These are phyloP conservation scores for Lactifluus piperatus DNA, from an alignment of 768 basidiomycete species.

Conservation along the genomic window DNA sequence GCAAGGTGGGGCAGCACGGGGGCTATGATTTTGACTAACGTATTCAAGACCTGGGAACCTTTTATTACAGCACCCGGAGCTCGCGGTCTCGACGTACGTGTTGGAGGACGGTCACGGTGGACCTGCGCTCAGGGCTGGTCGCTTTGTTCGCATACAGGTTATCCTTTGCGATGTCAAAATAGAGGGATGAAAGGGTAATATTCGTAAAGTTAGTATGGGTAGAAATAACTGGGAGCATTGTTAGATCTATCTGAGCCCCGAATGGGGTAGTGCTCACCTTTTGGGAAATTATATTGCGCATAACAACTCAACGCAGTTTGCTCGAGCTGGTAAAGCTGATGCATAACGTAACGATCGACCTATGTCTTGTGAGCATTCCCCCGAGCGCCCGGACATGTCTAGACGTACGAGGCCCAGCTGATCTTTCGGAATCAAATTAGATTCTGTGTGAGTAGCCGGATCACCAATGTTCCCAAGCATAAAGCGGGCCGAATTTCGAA, in stretches of 20 bases:
- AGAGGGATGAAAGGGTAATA: slow-evolving; percentile 78
- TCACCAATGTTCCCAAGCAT: slow-evolving; percentile 70
- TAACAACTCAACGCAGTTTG: slow-evolving; percentile 60
- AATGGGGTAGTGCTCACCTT: slow-evolving; percentile 41
- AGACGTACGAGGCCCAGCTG: slow-evolving; percentile 57
- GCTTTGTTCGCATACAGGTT: slow-evolving; percentile 65
- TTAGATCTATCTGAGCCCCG: slow-evolving; percentile 2
- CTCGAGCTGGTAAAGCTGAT: slow-evolving; percentile 72
- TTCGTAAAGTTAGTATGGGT: slow-evolving; percentile 73
- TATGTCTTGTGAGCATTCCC: slow-evolving; percentile 27
- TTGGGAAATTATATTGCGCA: slow-evolving; percentile 66
- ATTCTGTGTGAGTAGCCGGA: slow-evolving; percentile 20
- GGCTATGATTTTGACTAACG: slow-evolving; percentile 62
- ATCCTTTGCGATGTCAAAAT: slow-evolving; percentile 91
- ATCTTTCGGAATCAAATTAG: slow-evolving; percentile 33
- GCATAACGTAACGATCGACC: slow-evolving; percentile 83
- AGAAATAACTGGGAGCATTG: slow-evolving; percentile 46
- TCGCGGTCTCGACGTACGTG: slow-evolving; percentile 43
- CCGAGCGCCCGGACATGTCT: background rate
- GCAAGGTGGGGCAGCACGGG: slow-evolving; percentile 88
- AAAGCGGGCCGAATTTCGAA: slow-evolving; percentile 82
- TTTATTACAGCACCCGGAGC: background rate
- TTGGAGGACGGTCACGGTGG: slow-evolving; percentile 61
- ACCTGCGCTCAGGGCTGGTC: slow-evolving; percentile 46
- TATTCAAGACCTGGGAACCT: slow-evolving; percentile 46